Evolutionary conservation across 2,329 filamentous ascomycete species (phyloP), one percentile per base, ranked within the genome.

Genomic region (Penicillium sp.): DNA sequence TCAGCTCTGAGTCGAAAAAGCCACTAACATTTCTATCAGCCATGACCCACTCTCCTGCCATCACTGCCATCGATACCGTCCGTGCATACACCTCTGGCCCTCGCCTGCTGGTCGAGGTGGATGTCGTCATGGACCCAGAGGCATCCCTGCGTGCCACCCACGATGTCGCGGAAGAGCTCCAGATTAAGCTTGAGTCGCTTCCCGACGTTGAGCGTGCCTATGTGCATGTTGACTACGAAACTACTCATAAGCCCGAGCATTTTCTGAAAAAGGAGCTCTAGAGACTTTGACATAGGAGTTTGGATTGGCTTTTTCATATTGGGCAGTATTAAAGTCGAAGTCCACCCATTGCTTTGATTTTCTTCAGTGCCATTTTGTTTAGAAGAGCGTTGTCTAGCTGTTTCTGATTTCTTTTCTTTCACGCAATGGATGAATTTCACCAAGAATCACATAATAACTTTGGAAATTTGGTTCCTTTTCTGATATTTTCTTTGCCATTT

Each of bases 221-320:
- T 71, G 94, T 97, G 20, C 94, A 99, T 73, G 92, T 97, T 18
- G 94, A 99, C 74, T 97, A 95, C 67, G 94, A 97, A 78, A 97
- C 92, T 4, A 92, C 89, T 18, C 94, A 97, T 74, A 92, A 94
- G 74, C 93, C 93, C 0, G 92, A 97, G 78, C 92, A 88, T 71
- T 86, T 83, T 61, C 72, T 85, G 71, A 87, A 87, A 72, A 87
- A 87, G 75, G 84, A 87, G 64, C 67, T 87, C 45, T 86, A 69
- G 61, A 26, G 2, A 24, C 11, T 16, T 39, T 20, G 32, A 13
- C 24, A 24, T n/a, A 14, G 6, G 1, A 22, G n/a, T 32, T 31
- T 45, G n/a, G 29, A 22, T 14, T 13, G 13, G 13, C 4, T 31
- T 9, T 32, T 16, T 16, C 39, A 46, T 8, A 24, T 46, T 34